Evolutionary conservation across 208 protist genomes (phyloP).

Genomic region (Leishmania tropica): DNA sequence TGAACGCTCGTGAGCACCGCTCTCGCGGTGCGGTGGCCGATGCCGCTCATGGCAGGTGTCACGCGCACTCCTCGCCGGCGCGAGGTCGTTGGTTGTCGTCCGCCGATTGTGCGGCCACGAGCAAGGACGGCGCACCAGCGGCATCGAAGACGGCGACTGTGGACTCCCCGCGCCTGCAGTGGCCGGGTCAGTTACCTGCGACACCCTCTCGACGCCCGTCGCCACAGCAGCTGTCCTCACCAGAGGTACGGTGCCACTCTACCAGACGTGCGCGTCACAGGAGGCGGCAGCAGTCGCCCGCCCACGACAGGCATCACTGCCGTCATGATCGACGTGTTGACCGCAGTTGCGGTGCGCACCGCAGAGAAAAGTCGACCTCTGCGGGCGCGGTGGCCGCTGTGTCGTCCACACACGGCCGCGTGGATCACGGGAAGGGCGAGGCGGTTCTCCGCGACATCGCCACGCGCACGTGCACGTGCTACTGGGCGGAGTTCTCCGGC

Average conservation of each 20-base stretch:
- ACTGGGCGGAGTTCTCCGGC: conserved; percentile 47
- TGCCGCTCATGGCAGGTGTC: not conserved
- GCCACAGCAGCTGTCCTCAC: not conserved
- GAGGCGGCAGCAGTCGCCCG: not conserved
- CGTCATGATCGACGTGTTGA: not conserved
- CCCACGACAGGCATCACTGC: not conserved
- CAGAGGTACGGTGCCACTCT: not conserved
- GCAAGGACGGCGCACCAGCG: not conserved
- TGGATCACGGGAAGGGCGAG: conserved; percentile 6
- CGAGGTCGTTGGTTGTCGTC: not conserved
- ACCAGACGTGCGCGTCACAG: not conserved
- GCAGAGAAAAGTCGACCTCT: not conserved
- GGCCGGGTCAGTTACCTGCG: conserved; percentile 17
- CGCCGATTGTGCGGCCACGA: not conserved
- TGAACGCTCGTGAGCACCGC: not conserved
- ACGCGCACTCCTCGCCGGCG: not conserved
- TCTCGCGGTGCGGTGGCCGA: not conserved
- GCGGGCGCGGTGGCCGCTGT: conserved; percentile 1
- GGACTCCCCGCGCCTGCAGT: conserved; percentile 21
- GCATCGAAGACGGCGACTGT: not conserved
- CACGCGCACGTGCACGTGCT: conserved; percentile 37
- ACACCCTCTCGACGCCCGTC: not conserved
- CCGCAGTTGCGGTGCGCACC: not conserved
- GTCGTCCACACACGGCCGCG: not conserved
- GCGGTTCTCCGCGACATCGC: conserved; percentile 32